These are phyloP conservation scores for Drechslerella coelobrocha DNA, from an alignment of 2,329 filamentous ascomycete genomes.

Conservation along the genomic window DNA sequence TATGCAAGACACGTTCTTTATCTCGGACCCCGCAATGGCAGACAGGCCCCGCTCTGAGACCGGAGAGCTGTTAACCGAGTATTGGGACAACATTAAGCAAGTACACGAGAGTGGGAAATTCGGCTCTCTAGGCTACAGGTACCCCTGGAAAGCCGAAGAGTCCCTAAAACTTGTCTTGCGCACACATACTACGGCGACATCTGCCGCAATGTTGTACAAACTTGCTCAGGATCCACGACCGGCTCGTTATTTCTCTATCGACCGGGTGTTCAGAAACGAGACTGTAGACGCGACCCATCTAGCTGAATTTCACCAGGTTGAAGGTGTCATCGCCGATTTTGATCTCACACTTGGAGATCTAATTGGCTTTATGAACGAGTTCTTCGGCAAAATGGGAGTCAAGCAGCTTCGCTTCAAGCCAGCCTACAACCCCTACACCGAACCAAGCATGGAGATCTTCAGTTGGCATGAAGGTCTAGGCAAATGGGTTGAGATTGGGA, in stretches of 20 bases:
- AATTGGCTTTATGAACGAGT: constrained; percentile 92
- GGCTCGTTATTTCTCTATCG: constrained; percentile 97
- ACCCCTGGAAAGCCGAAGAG: constrained; percentile 89
- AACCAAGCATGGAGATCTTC: constrained; percentile 98
- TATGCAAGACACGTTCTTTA: constrained; percentile 98
- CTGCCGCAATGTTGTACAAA: constrained; percentile 87
- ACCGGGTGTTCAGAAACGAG: constrained; percentile 97
- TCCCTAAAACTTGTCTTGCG: constrained; percentile 85
- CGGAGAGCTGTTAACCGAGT: constrained; percentile 75
- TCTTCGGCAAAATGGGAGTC: constrained; percentile 97
- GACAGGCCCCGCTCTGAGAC: constrained; percentile 70
- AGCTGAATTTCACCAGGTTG: constrained; percentile 97
- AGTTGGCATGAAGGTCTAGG: constrained; percentile 86
- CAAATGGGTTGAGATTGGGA: constrained; percentile 96
- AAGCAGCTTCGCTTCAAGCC: constrained; percentile 90
- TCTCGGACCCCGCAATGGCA: constrained; percentile 81
- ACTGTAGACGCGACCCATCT: constrained; percentile 95
- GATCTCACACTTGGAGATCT: constrained; percentile 88
- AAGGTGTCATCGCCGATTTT: constrained; percentile 98
- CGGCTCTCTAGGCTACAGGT: constrained; percentile 94
- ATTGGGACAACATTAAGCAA: constrained; percentile 84
- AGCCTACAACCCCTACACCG: constrained; percentile 93
- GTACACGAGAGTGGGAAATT: constrained; percentile 93
- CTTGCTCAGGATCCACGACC: constrained; percentile 82
- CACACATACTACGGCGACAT: constrained; percentile 94